Percentiles rank a stretch among this genome's conserved stretches.
Conservation (phyloP, 225 moss, liverwort and hornwort genomes). For the Anthoceros angustus region DNA sequence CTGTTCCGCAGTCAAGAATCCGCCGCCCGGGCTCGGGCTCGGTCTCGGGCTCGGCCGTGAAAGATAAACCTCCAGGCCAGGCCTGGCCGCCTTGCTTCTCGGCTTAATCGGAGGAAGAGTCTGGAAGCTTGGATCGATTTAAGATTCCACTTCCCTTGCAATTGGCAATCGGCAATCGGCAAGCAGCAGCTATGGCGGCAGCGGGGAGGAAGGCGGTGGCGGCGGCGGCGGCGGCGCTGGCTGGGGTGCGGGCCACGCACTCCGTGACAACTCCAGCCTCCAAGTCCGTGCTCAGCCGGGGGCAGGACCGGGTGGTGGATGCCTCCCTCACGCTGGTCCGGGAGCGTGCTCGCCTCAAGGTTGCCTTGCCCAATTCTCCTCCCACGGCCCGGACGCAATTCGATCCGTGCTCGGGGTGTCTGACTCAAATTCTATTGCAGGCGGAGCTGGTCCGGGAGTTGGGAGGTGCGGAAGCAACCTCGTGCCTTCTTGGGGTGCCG, state of each 20-base stretch:
- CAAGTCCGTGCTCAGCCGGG: constrained; percentile 5
- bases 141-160: background rate
- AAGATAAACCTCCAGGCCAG: no score
- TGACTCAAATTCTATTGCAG: constrained; percentile 10
- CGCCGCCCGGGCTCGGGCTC: no score
- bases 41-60: no score
- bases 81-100: no score
- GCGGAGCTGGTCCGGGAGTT: constrained; percentile 59
- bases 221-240: background rate
- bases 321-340: constrained; percentile 77
- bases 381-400: background rate
- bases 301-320: constrained; percentile 72
- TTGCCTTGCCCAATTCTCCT: background rate
- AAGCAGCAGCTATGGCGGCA: background rate
- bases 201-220: background rate
- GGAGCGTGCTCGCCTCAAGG: constrained; percentile 75
- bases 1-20: no score
- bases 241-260: background rate
- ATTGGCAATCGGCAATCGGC: background rate
- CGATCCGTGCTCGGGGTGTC: background rate
- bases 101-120: no score
- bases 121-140: no score
- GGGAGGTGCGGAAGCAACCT: constrained; percentile 61
- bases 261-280: background rate
- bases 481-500: constrained; percentile 87